A percentile compares a stretch with the other conserved stretches of the same genome.
phyloP scores from a whole-genome alignment of 257 asterid genomes.

The Nemophila menziesii region DNA sequence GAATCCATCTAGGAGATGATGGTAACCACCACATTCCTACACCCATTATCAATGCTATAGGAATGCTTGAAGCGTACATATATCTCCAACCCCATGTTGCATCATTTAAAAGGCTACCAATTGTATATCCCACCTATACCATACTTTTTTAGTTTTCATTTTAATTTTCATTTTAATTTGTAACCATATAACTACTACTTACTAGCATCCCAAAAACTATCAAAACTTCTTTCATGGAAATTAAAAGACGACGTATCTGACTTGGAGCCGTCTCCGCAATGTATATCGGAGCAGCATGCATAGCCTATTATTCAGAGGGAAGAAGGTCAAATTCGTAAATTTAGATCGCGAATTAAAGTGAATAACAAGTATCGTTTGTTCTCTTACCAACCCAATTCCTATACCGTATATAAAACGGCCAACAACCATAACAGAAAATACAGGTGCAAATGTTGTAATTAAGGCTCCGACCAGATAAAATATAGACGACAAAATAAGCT shows the following conservation, averaged over 20 bases:
- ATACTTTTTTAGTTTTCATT: slow-evolving; percentile 6
- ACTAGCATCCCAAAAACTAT: slow-evolving; percentile 97
- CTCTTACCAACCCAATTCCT: slow-evolving; percentile 93
- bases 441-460: slow-evolving; percentile 71
- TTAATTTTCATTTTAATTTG: slow-evolving; percentile 19
- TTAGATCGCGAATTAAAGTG: too few species aligned
- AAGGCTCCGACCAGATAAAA: slow-evolving; percentile 73
- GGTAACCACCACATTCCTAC: slow-evolving; percentile 98
- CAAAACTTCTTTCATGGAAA: slow-evolving; percentile 85
- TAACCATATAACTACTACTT: slow-evolving; percentile 20
- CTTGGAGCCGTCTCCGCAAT: slow-evolving; percentile 96
- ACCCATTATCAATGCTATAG: slow-evolving; percentile 72
- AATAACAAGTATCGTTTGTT: neutral
- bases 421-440: slow-evolving; percentile 55
- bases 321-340: slow-evolving; percentile 1
- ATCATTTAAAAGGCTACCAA: slow-evolving; percentile 77
- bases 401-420: slow-evolving; percentile 84
- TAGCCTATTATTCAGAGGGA: slow-evolving; percentile 42
- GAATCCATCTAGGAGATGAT: slow-evolving; percentile 94
- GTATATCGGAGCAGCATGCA: slow-evolving; percentile 99
- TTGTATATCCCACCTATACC: slow-evolving; percentile 61
- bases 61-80: slow-evolving; percentile 68
- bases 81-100: slow-evolving; percentile 82
- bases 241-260: slow-evolving; percentile 79
- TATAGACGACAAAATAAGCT: slow-evolving; percentile 58